Conservation (phyloP, 148 eudicot species). For the Silene uniflora region DNA sequence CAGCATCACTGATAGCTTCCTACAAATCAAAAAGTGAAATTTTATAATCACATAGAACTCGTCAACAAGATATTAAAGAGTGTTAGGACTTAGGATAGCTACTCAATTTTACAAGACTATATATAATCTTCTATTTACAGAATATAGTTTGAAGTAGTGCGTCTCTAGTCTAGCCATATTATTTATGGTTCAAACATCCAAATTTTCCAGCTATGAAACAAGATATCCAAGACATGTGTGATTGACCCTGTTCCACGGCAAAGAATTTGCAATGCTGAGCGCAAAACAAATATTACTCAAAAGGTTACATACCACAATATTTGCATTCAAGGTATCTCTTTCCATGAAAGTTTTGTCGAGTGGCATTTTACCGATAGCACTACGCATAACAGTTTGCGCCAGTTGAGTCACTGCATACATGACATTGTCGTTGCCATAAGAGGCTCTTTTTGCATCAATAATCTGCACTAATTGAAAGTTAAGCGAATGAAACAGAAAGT, state of each 20-base stretch:
- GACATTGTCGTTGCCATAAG: constrained; percentile 90
- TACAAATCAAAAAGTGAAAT: constrained; percentile 11
- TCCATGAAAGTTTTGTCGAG: constrained; percentile 96
- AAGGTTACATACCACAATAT: constrained; percentile 66
- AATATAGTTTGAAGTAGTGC: background rate
- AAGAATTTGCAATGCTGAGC: background rate
- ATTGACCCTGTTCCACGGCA: background rate
- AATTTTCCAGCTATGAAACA: background rate
- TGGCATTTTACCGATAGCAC: constrained; percentile 87
- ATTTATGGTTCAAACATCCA: background rate
- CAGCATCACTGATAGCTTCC: constrained; percentile 85
- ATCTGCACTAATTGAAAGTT: constrained; percentile 42
- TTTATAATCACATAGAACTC: too few relatives aligned
- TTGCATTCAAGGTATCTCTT: constrained; percentile 80
- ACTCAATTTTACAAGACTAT: too few relatives aligned
- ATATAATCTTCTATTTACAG: too few relatives aligned
- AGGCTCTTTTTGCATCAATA: constrained; percentile 69
- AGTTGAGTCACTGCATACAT: constrained; percentile 77
- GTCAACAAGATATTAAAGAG: too few relatives aligned
- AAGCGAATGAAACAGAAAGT: background rate
- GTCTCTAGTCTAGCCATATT: background rate
- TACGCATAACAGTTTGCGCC: constrained; percentile 95
- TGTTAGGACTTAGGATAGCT: too few relatives aligned
- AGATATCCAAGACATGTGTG: background rate
- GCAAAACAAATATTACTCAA: background rate